Evolutionary conservation across 768 basidiomycete genomes (phyloP).

Genomic region (Pleurotus giganteus): DNA sequence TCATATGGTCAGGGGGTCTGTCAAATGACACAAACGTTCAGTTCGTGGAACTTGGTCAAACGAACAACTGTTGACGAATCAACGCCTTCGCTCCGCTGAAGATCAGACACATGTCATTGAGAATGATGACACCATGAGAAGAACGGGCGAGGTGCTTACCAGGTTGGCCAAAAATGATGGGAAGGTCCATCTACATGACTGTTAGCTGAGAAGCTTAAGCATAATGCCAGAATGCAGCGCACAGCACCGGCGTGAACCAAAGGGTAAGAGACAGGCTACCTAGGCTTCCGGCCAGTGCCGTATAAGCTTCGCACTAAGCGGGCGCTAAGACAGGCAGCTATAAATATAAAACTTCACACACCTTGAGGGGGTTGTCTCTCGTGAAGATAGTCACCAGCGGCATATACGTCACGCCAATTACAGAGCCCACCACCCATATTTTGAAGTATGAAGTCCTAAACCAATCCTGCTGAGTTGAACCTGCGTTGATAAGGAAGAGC

Average conservation of each 20-base stretch:
- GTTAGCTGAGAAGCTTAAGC: conserved; percentile 11
- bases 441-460: conserved; percentile 75
- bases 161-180: conserved; percentile 60
- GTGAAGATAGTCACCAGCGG: conserved; percentile 69
- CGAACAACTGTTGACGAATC: conserved; percentile 66
- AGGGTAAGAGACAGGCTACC: conserved; percentile 70
- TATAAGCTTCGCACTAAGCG: conserved; percentile 63
- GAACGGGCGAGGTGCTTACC: conserved; percentile 35
- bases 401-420: conserved; percentile 60
- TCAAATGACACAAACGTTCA: conserved; percentile 57
- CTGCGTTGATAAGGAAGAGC: conserved; percentile 75
- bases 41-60: conserved; percentile 76
- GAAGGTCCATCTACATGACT: conserved; percentile 54
- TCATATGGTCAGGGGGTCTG: not conserved
- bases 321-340: conserved; percentile 9
- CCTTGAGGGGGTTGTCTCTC: conserved; percentile 56
- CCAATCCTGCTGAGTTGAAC: conserved; percentile 67
- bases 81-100: conserved; percentile 58
- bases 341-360: conserved; percentile 23
- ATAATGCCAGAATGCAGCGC: conserved; percentile 19
- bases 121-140: not conserved
- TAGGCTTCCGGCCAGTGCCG: conserved; percentile 66
- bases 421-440: conserved; percentile 66
- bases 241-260: conserved; percentile 74
- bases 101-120: not conserved